Conservation (phyloP, 2,329 filamentous ascomycete species). For the Fusarium chlamydosporum region DNA sequence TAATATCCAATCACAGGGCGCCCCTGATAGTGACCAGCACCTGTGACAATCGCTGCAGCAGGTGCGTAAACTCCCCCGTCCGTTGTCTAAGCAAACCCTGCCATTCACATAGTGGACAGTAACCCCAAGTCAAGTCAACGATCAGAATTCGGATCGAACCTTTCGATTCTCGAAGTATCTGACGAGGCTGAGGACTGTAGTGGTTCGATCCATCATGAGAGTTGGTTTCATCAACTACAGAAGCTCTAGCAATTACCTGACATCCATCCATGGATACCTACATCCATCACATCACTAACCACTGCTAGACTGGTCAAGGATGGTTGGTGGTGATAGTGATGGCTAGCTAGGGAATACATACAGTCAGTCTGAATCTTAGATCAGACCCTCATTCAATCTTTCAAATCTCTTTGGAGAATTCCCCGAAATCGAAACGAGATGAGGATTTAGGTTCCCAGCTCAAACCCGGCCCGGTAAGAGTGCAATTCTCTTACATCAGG, state of each 20-base stretch:
- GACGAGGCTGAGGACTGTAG: constrained; percentile 44
- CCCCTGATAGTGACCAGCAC: constrained; percentile 34
- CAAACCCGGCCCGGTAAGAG: constrained; percentile 47
- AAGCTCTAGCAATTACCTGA: constrained; percentile 3
- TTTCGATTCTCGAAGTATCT: constrained; percentile 50
- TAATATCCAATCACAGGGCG: constrained; percentile 26
- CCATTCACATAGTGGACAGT: neutral
- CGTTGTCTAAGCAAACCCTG: constrained; percentile 34
- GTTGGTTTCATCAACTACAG: constrained; percentile 27
- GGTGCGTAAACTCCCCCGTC: constrained; percentile 36
- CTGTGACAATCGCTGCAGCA: constrained; percentile 47
- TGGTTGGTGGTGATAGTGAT: constrained; percentile 13
- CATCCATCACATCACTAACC: constrained; percentile 34
- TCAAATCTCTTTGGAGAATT: constrained; percentile 22
- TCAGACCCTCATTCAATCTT: neutral
- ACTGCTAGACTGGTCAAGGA: constrained; percentile 16
- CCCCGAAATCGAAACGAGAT: constrained; percentile 18
- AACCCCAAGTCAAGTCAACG: constrained; percentile 27
- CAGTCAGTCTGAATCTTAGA: constrained; percentile 5
- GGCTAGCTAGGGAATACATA: constrained; percentile 11
- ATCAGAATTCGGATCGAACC: constrained; percentile 43
- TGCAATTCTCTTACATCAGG: constrained; percentile 37
- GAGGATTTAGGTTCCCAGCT: constrained; percentile 30
- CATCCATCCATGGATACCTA: neutral
- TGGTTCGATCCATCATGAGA: constrained; percentile 46